Evolutionary conservation across 1,284 basidiomycete species (phyloP), one percentile per base, ranked within the genome.

Genomic region (Caloboletus inedulis): DNA sequence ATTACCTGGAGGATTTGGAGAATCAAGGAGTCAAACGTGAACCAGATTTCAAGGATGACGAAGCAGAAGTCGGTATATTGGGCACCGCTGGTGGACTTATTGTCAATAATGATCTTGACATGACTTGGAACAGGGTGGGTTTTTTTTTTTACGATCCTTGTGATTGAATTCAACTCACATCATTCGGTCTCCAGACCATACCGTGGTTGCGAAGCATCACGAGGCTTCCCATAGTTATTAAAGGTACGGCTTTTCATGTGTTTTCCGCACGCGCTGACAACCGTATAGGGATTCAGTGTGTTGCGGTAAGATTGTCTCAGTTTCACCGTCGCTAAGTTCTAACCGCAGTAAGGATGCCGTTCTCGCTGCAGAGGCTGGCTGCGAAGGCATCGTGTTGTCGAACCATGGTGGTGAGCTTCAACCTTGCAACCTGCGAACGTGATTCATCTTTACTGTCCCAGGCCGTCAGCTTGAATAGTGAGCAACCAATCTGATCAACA

Each of bases 351-450:
- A 86, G 82, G 87, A 90, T 68, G 94, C 92, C 2, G 84, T 97
- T 7, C 77, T 92, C 50, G 95, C 95, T 19, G 87, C 82, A n/a
- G 89, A 97, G 64, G 82, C 84, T 13, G 92, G 94, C 5, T 82
- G 89, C 18, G 87, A 91, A 56, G 94, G 91, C 7, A 89, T 98
- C 50, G 78, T 97, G 27, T 71, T 94, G n/a, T 91, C 90, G 4
- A 97, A 97, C 62, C 94, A 96, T 62, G 93, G 92, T 54, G 93
- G 94, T 84, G 66, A 60, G 82, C 50, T 65, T 27, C 63, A 51
- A 18, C 60, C 6, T 47, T 31, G 18, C 29, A 18, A n/a, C 46
- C 23, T 25, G 30, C 44, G 12, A 37, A 41, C 49, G 27, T 45
- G 42, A 33, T 53, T 53, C 39, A 53, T 53, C 8, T 34, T 47